Evolutionary conservation across 164 flowering plant species (phyloP).

Genomic region (Vitis rupestris): DNA sequence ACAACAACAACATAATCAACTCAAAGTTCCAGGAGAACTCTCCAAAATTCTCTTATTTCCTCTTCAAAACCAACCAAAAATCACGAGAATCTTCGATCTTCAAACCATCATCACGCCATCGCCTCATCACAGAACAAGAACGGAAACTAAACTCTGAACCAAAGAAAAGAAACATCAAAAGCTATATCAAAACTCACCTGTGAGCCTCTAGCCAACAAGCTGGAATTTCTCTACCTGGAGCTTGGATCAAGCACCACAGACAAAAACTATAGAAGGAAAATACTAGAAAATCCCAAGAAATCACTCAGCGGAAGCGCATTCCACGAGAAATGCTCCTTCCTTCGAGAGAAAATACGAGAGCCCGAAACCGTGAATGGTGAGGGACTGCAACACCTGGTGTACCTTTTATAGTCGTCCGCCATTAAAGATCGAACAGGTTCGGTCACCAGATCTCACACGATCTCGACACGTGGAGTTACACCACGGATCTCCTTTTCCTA

Average conservation of each 20-base stretch:
- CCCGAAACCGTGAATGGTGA: background rate
- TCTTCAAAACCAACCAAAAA: no score
- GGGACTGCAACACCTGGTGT: background rate
- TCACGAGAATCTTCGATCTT: no score
- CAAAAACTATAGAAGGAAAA: background rate
- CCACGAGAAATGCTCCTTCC: constrained; percentile 19
- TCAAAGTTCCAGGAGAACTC: no score
- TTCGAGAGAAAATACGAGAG: background rate
- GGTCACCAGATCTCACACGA: background rate
- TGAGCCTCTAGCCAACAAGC: background rate
- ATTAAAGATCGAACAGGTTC: constrained; percentile 19
- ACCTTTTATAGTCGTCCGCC: constrained; percentile 4
- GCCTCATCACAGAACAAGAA: no score
- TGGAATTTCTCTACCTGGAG: no score
- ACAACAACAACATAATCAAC: no score
- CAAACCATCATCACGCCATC: no score
- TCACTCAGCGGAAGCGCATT: constrained; percentile 20
- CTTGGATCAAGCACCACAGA: background rate
- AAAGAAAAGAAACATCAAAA: background rate
- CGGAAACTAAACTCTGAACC: background rate
- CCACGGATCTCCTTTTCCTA: no score
- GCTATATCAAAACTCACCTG: background rate
- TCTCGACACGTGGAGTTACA: constrained; percentile 14
- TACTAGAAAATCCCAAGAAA: background rate
- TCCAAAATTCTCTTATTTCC: no score